Base-by-base conservation (phyloP, 768 basidiomycete species). In the Suillus brevipes region DNA sequence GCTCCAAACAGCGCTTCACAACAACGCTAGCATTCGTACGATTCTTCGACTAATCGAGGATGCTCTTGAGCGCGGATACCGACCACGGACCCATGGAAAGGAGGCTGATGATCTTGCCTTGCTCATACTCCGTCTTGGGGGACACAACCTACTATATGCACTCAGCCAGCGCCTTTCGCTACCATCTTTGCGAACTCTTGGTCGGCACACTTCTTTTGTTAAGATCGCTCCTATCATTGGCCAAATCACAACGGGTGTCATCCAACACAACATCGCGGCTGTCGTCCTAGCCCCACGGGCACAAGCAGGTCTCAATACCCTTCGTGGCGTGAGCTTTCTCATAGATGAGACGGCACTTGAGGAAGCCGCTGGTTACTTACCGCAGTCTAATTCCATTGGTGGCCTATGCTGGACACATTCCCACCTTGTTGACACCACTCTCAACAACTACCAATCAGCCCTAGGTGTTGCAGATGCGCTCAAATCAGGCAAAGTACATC, bases 261-360 rank as follows among this genome's bases (percentile, higher is more conserved):
- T 69, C 53, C 31, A 14, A 7, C 66, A 66, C 40, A 69, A 71
- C 55, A 66, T 69, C 25, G 12, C 7, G 6, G 63, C 66, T 50
- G 65, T 68, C 18, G 37, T 68, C 23, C 36, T 68, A 31, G 60
- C 28, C 45, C 61, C 55, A 20, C 38, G 12, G 37, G 23, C 28
- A 9, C 50, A 25, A 28, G 28, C 23, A 43, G 42, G 42, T 43
- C 42, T 43, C 18, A 43, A 43, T 43, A 43, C 37, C 50, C 63
- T 60, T 43, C 50, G 57, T 16, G 66, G 69, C 4, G 31, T 68
- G 61, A 67, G 52, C 37, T 42, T 70, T 23, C 47, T 63, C 14
- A 66, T 66, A 13, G 70, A 71, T 47, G 63, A 71, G 50, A 64
- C 62, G 23, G 64, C 64, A 6, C n/a, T 69, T 20, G 70, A 71